Percentiles rank a stretch among this genome's conserved stretches.
Evolutionary conservation across 163 green algal species (phyloP).

Genomic region (Volvox carteri): DNA sequence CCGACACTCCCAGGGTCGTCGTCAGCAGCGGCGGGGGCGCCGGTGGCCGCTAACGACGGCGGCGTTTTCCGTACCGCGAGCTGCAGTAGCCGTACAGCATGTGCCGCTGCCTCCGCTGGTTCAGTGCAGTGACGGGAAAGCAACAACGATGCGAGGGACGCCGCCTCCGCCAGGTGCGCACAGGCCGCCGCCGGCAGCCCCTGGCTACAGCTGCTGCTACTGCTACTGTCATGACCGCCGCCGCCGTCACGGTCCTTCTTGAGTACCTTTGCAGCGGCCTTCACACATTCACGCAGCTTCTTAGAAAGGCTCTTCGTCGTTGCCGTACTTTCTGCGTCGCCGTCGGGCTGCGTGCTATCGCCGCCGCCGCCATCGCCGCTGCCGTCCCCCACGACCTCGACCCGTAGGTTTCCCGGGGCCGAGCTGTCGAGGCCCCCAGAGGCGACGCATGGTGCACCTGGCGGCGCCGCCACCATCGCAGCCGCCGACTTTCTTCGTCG

Average conservation of each 20-base stretch:
- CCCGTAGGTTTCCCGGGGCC: neutral
- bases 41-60: neutral
- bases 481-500: constrained; percentile 3
- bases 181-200: neutral
- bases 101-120: neutral
- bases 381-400: neutral
- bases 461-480: neutral
- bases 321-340: too few relatives aligned
- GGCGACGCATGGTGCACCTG: too few relatives aligned
- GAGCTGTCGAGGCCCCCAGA: too few relatives aligned
- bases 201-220: neutral
- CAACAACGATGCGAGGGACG: neutral
- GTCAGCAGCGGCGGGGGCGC: too few relatives aligned
- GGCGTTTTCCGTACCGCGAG: constrained; percentile 9
- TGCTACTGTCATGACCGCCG: neutral
- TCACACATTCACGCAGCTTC: constrained; percentile 2
- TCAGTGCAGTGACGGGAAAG: neutral
- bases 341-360: neutral
- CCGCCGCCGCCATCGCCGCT: neutral
- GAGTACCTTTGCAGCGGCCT: neutral
- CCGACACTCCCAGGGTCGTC: neutral
- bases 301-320: neutral
- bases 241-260: neutral
- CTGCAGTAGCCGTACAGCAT: constrained; percentile 9
- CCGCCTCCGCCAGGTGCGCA: neutral